Base-by-base conservation (phyloP, 768 basidiomycete species). In the Lactarius trivialis region DNA sequence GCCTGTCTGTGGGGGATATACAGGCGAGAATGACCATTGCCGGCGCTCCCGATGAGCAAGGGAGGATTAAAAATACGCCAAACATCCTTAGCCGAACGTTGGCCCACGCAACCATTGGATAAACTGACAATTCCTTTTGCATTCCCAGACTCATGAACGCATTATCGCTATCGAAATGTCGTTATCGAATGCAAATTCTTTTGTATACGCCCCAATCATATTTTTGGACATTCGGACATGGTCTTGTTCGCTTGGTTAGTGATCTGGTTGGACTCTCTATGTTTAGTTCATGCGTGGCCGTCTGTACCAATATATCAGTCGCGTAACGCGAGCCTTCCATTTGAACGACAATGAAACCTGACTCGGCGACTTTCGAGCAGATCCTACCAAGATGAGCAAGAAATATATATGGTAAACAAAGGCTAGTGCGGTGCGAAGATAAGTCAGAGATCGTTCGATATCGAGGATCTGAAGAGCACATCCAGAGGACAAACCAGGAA, bases 61-160 rank as follows among this genome's bases (percentile, higher is more conserved):
- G 63, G 56, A 58, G 55, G 54, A 55, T 56, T 15, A 37, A 33
- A 26, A 41, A 52, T 19, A 37, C n/a, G 8, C 12, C 45, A 2
- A 45, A 62, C 8, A 0, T 32, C 51, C 49, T 67, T 12, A 58
- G 48, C 33, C 34, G 11, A 19, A 52, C 49, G 24, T 34, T 67
- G 24, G 43, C 55, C 3, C 28, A 26, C 15, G 55, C 57, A 34
- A 67, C 64, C 34, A 62, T 67, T 17, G 66, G 64, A 4, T 67
- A 60, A 36, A 12, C 54, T 3, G 37, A 34, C 36, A 19, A 21
- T 28, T n/a, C 17, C n/a, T 36, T 6, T 17, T 19, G 24, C 19
- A 60, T 45, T 41, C 37, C 21, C 41, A 21, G 36, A 41, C 32
- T 57, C 37, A 59, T 36, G 45, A 33, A 51, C 58, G 12, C 17